A percentile compares a stretch with the other conserved stretches of the same genome.
Conservation (phyloP, 1,139 yeast genomes). For the Saccharomyces hybrid region DNA sequence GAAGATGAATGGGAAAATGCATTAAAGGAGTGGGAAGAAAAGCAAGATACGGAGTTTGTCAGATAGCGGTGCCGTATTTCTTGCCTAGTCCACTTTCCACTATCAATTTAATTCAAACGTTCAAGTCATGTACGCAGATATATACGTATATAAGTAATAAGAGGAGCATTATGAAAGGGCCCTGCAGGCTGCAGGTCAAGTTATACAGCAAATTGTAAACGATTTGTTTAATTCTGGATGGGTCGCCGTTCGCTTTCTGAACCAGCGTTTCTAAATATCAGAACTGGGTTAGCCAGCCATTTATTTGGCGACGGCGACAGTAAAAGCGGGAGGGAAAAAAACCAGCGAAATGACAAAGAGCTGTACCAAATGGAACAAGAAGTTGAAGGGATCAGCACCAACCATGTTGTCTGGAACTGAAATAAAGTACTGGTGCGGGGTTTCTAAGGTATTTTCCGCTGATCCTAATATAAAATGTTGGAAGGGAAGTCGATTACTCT, state of each 20-base stretch:
- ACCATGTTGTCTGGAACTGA: not conserved
- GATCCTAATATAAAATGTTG: not conserved
- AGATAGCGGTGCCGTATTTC: slow-evolving; percentile 8
- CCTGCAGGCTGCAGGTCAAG: not conserved
- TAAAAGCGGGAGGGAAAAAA: slow-evolving; percentile 1
- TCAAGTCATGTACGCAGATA: not conserved
- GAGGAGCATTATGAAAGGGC: not conserved
- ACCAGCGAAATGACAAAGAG: not conserved
- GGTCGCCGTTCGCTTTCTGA: not conserved
- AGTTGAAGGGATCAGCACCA: not conserved
- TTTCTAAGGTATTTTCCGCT: not conserved
- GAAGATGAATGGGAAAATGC: slow-evolving; percentile 60
- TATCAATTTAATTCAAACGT: not conserved
- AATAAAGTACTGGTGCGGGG: not conserved
- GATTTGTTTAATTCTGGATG: not conserved
- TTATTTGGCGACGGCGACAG: not conserved
- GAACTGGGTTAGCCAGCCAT: not conserved
- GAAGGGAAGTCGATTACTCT: not conserved
- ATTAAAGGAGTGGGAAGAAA: slow-evolving; percentile 54
- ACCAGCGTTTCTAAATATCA: not conserved
- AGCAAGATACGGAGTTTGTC: slow-evolving; percentile 26
- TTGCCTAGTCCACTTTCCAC: not conserved
- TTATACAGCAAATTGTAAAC: not conserved
- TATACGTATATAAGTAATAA: not conserved
- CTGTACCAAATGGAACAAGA: not conserved